Evolutionary conservation across 768 basidiomycete genomes (phyloP), one percentile per base, ranked within the genome.

Genomic region (Mycena chlorophos): DNA sequence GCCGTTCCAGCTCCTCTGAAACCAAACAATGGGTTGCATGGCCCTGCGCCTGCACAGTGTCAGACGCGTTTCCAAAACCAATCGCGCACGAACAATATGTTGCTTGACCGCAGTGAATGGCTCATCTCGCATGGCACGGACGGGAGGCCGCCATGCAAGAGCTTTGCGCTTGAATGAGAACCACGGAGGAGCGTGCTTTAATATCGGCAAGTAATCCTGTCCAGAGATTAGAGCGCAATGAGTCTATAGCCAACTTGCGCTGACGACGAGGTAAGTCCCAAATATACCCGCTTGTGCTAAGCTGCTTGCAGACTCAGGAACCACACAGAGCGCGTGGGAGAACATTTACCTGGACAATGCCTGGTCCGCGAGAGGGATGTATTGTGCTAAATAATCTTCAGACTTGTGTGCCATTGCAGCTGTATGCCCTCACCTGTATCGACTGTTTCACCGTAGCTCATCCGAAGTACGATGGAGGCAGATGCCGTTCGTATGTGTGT

Each of bases 221-320:
- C 17, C 31, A 10, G 49, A 53, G 40, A 28, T 20, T 51, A 30
- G 34, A n/a, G 25, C 37, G 12, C 51, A 27, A 34, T 5, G n/a
- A 20, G 6, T 16, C 20, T 10, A 20, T 13, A 19, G 28, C 16
- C 16, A 25, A 34, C 25, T 50, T 12, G 47, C 64, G 68, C 67
- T 52, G 67, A 78, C 66, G 42, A 80, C 79, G 14, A 78, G 65
- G 54, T 72, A 79, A 2, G 72, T 71, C 6, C 79, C 78, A 60
- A 74, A 77, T 48, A 75, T 69, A 3, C 74, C 75, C 10, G 74
- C 76, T 30, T 66, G 60, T 26, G 69, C 68, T 19, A 77, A 66
- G 27, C 65, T n/a, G n/a, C n/a, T n/a, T n/a, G n/a, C n/a, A n/a
- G n/a, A n/a, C n/a, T n/a, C n/a, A n/a, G n/a, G n/a, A n/a, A n/a